These are phyloP conservation scores for Rhododendron simsii DNA, from an alignment of 148 eudicot species.

Conservation along the genomic window DNA sequence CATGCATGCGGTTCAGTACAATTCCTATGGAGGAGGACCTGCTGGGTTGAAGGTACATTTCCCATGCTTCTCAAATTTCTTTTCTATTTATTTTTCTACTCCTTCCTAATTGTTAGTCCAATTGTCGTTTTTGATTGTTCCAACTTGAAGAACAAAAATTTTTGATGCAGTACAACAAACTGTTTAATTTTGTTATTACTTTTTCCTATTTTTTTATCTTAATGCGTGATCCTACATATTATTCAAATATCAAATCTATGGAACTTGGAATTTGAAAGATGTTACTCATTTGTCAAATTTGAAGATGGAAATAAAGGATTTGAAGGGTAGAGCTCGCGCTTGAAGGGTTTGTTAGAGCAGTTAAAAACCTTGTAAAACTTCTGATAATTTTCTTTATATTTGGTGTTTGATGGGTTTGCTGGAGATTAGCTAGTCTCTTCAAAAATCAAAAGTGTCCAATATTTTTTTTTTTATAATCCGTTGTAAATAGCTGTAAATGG, in stretches of 20 bases:
- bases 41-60: conserved; percentile 38
- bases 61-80: background rate
- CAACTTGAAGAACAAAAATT: background rate
- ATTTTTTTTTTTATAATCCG: no score
- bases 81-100: background rate
- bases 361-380: no score
- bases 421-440: no score
- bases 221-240: no score
- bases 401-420: no score
- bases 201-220: no score
- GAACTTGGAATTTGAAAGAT: background rate
- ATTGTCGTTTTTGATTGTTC: background rate
- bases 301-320: background rate
- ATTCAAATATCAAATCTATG: no score
- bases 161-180: no score
- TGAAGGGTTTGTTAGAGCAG: background rate
- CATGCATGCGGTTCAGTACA: conserved; percentile 50
- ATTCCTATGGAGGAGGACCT: conserved; percentile 44
- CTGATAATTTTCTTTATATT: no score
- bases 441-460: no score
- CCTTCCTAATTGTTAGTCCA: background rate
- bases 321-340: background rate
- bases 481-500: no score
- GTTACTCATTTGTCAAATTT: background rate
- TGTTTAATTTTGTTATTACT: no score